A percentile compares a stretch with the other conserved stretches of the same genome.
These are phyloP conservation scores for Dalechampia spathulata DNA, from an alignment of 441 rosid species.

Conservation along the genomic window DNA sequence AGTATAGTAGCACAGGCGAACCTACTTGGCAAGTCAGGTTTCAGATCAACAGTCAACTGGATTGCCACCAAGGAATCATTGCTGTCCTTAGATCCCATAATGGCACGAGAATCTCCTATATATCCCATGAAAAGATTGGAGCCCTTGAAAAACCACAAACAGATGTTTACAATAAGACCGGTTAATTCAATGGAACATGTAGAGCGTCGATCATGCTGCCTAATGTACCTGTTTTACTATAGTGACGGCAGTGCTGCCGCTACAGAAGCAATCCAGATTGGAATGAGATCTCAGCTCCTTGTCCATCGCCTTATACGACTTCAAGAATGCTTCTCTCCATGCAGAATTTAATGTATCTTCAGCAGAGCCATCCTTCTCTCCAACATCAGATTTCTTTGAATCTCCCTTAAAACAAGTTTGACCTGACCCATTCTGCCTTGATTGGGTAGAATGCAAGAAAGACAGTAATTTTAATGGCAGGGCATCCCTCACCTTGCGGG, in stretches of 20 bases:
- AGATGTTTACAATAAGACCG: conserved; percentile 10
- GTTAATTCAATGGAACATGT: not conserved
- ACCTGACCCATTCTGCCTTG: conserved; percentile 45
- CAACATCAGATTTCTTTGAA: conserved; percentile 42
- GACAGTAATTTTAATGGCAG: conserved; percentile 77
- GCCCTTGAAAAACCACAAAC: conserved; percentile 40
- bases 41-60: conserved; percentile 89
- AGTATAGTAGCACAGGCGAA: not conserved
- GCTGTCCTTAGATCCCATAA: conserved; percentile 77
- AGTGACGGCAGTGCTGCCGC: conserved; percentile 95
- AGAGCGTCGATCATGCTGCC: conserved; percentile 3
- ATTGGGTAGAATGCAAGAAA: conserved; percentile 41
- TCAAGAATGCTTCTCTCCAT: conserved; percentile 89
- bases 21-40: conserved; percentile 95
- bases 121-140: conserved; percentile 84
- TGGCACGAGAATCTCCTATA: conserved; percentile 94
- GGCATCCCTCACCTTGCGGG: conserved; percentile 88
- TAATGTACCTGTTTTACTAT: conserved; percentile 72
- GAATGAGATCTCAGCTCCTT: conserved; percentile 87
- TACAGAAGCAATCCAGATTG: conserved; percentile 87
- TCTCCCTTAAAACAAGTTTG: conserved; percentile 47
- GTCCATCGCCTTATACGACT: conserved; percentile 91
- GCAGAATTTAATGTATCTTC: conserved; percentile 52
- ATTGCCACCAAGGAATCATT: conserved; percentile 70
- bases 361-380: conserved; percentile 46